A percentile compares a stretch with the other conserved stretches of the same genome.
These are phyloP conservation scores for Naganishia sp. DNA, from an alignment of 1,284 basidiomycete genomes.

Conservation along the genomic window DNA sequence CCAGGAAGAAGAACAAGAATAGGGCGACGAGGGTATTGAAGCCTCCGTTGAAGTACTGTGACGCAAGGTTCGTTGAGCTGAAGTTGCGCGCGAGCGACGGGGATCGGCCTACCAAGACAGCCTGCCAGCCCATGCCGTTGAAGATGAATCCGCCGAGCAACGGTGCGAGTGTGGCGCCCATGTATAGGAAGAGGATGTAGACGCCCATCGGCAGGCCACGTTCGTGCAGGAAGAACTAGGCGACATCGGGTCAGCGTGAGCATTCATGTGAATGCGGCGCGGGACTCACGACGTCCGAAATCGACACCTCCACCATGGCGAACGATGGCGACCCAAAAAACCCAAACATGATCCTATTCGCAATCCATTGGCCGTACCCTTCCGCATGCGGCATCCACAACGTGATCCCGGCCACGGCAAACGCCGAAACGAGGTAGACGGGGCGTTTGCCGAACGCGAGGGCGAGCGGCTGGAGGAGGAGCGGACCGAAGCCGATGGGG, in stretches of 20 bases:
- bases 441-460: slow-evolving; percentile 41
- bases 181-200: slow-evolving; percentile 38
- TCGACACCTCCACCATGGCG: slow-evolving; percentile 37
- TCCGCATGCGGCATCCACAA: slow-evolving; percentile 36
- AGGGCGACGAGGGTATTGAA: slow-evolving; percentile 35
- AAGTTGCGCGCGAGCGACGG: background rate
- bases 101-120: slow-evolving; percentile 33
- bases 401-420: slow-evolving; percentile 28
- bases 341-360: slow-evolving; percentile 34
- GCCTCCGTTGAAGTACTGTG: slow-evolving; percentile 36
- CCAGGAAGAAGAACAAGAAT: slow-evolving; percentile 39
- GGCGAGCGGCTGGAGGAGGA: slow-evolving; percentile 37
- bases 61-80: background rate
- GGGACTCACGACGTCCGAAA: slow-evolving; percentile 39
- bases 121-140: slow-evolving; percentile 38
- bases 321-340: slow-evolving; percentile 38
- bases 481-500: slow-evolving; percentile 35
- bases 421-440: slow-evolving; percentile 34
- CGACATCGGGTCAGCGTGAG: background rate
- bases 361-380: slow-evolving; percentile 36
- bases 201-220: slow-evolving; percentile 37
- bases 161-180: slow-evolving; percentile 37
- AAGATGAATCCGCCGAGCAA: slow-evolving; percentile 40
- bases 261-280: background rate
- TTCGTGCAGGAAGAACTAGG: slow-evolving; percentile 42